Evolutionary conservation across 176 grass and related monocot genomes (phyloP).

Genomic region (Puya raimondii): DNA sequence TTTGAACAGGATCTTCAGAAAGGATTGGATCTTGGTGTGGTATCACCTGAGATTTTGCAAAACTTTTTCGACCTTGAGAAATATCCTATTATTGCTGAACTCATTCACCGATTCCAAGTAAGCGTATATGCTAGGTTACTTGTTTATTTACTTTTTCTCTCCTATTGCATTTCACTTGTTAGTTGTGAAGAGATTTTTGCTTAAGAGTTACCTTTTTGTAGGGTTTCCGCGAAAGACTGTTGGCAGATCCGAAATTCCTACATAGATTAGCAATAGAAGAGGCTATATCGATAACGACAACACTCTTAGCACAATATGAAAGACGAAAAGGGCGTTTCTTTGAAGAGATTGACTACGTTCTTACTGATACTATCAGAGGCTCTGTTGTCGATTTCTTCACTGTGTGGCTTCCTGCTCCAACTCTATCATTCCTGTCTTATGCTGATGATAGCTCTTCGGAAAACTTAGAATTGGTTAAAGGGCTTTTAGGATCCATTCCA

Average conservation of each 20-base stretch:
- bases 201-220: constrained; percentile 20
- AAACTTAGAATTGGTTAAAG: constrained; percentile 76
- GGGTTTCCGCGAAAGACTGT: constrained; percentile 92
- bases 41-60: constrained; percentile 92
- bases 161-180: background rate
- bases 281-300: constrained; percentile 84
- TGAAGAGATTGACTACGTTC: constrained; percentile 91
- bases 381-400: constrained; percentile 97
- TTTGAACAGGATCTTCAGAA: constrained; percentile 72
- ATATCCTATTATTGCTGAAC: constrained; percentile 73
- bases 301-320: constrained; percentile 84
- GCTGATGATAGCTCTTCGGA: constrained; percentile 55
- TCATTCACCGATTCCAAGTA: constrained; percentile 93
- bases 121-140: constrained; percentile 18
- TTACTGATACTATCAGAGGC: constrained; percentile 95
- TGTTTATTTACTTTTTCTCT: constrained; percentile 9
- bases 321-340: constrained; percentile 79
- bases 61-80: constrained; percentile 99
- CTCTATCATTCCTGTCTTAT: constrained; percentile 81
- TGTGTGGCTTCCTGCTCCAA: constrained; percentile 97
- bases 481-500: constrained; percentile 68
- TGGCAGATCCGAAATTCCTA: constrained; percentile 89
- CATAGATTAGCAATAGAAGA: constrained; percentile 91
- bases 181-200: background rate
- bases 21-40: constrained; percentile 89